Evolutionary conservation across 768 basidiomycete genomes (phyloP).

Genomic region (Mycena belliarum): DNA sequence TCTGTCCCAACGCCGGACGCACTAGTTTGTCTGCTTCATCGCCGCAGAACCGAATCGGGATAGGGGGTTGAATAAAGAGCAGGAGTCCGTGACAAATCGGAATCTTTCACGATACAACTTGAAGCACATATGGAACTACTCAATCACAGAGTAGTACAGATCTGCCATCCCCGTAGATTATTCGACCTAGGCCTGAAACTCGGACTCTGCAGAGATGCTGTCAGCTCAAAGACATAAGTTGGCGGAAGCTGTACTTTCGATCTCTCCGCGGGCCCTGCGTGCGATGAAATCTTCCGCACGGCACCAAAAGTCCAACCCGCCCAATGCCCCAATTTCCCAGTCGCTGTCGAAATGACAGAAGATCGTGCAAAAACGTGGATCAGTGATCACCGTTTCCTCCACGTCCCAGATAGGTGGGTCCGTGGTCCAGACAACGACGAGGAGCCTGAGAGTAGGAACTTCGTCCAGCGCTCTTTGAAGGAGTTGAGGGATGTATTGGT

Average conservation of each 20-base stretch:
- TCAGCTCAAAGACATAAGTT: background rate
- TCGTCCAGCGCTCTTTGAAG: background rate
- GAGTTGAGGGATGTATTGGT: background rate
- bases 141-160: too few species aligned
- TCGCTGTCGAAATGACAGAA: background rate
- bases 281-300: background rate
- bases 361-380: slow-evolving; percentile 11
- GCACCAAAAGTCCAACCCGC: slow-evolving; percentile 5
- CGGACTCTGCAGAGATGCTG: background rate
- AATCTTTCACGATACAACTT: too few species aligned
- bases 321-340: slow-evolving; percentile 12
- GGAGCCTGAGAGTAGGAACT: slow-evolving; percentile 1
- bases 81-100: too few species aligned
- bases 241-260: background rate
- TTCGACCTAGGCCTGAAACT: background rate
- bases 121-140: too few species aligned
- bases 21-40: too few species aligned
- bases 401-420: background rate
- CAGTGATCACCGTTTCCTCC: background rate
- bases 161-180: too few species aligned
- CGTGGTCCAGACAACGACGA: slow-evolving; percentile 9
- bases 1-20: too few species aligned
- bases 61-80: too few species aligned
- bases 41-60: too few species aligned
- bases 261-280: background rate